Conservation (phyloP, 176 grass and related monocot genomes). For the Lolium rigidum region DNA sequence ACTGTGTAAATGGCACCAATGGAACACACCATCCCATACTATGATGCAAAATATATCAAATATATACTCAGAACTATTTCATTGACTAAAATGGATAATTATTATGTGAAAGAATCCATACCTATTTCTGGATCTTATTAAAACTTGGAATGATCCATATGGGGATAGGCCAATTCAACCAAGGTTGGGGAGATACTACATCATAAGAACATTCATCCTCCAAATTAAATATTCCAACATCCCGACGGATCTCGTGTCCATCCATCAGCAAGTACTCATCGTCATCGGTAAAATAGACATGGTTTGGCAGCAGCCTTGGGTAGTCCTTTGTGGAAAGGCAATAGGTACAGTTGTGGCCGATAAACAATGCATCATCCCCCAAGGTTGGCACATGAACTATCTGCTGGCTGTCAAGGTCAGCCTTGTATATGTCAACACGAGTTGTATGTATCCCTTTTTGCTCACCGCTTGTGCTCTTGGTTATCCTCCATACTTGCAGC, state of each 20-base stretch:
- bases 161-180: not conserved
- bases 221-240: not conserved
- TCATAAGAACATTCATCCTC: not conserved
- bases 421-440: no score
- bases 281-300: not conserved
- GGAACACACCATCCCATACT: not conserved
- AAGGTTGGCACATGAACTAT: no score
- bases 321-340: not conserved
- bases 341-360: not conserved
- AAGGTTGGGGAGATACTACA: not conserved
- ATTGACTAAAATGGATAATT: not conserved
- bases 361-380: not conserved
- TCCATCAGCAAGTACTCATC: not conserved
- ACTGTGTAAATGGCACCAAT: not conserved
- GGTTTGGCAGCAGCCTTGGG: not conserved
- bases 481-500: no score
- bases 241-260: not conserved
- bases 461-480: no score
- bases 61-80: not conserved
- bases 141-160: not conserved
- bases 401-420: no score
- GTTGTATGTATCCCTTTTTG: no score
- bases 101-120: not conserved
- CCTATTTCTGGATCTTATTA: constrained; percentile 2
- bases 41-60: not conserved